A percentile compares a stretch with the other conserved stretches of the same genome.
Conservation (phyloP, 2,329 filamentous ascomycete species). For the Xylaria sp. region DNA sequence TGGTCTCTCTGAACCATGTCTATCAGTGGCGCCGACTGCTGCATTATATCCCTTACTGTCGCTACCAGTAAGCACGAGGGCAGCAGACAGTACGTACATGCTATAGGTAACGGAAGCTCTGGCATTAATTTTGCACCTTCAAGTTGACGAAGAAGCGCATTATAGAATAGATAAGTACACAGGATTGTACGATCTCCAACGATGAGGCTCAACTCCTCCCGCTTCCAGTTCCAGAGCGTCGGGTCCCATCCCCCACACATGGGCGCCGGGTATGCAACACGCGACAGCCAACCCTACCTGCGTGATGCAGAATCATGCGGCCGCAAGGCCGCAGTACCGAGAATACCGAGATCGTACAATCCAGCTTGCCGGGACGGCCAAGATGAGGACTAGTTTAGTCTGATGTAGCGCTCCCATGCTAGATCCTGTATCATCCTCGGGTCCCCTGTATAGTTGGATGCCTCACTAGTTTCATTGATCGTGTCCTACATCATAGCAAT, state of each 20-base stretch:
- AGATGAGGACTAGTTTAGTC: conserved; percentile 3
- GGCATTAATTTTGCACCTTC: not conserved
- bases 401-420: not conserved
- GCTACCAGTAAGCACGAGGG: not conserved
- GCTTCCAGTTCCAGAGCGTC: conserved; percentile 11
- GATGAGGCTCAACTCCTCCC: conserved; percentile 4
- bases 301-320: conserved; percentile 15
- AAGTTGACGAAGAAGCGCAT: not conserved
- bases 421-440: not conserved
- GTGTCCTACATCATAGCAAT: not conserved
- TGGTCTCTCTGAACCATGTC: not conserved
- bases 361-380: not conserved
- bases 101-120: not conserved
- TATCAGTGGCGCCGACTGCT: not conserved
- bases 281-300: conserved; percentile 9
- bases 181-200: not conserved
- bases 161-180: conserved; percentile 8
- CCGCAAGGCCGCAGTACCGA: not conserved
- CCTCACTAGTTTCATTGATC: not conserved
- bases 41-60: not conserved
- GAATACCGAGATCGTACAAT: conserved; percentile 5
- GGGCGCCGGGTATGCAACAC: not conserved
- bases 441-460: not conserved
- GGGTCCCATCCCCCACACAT: conserved; percentile 11
- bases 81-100: not conserved